Evolutionary conservation across 1,139 yeast species (phyloP), one percentile per base, ranked within the genome.

Genomic region (Spathaspora sp.): DNA sequence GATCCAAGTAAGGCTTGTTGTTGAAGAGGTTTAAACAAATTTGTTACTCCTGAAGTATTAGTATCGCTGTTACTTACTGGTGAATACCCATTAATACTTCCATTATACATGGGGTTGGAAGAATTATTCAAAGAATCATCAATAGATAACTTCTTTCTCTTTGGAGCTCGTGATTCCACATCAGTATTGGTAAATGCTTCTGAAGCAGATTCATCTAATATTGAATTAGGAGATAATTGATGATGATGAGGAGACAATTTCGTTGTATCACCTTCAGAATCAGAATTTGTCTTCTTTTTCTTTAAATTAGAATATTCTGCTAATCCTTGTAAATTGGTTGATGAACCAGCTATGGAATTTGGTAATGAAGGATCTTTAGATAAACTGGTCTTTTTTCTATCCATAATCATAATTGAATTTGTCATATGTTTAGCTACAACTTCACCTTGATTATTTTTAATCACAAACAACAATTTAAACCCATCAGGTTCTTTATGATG

Each of bases 401-500:
- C 98, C 82, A 95, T 90, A 46, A 91, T 90, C 81, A 89, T 83
- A 26, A 93, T 88, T 1, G 90, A 81, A 7, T 84, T 72, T 0
- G 96, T 80, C 7, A 86, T 64, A 36, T 83, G 81, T 57, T 84
- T 85, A 10, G 93, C 97, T 20, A 91, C 77, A 6, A 89, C 74
- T 24, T 73, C 70, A 37, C 84, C 86, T 9, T 69, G 61, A 47
- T 71, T 60, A 62, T 91, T 82, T 51, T 81, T 83, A 40, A 90
- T 63, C 4, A 89, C 82, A 55, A 90, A 82, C 40, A 90, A 70
- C 36, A 91, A 71, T 56, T 78, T 77, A 69, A 90, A 93, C 1
- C 98, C 98, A 44, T 79, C 80, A 25, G 83, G 72, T 51, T 91
- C 96, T 55, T 82, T 82, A 65, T 93, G 98, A 65, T 93, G 99